Percentiles rank a stretch among this genome's conserved stretches.
phyloP scores from a whole-genome alignment of 2,329 filamentous ascomycete species.

The Exutisphaerella laricina region DNA sequence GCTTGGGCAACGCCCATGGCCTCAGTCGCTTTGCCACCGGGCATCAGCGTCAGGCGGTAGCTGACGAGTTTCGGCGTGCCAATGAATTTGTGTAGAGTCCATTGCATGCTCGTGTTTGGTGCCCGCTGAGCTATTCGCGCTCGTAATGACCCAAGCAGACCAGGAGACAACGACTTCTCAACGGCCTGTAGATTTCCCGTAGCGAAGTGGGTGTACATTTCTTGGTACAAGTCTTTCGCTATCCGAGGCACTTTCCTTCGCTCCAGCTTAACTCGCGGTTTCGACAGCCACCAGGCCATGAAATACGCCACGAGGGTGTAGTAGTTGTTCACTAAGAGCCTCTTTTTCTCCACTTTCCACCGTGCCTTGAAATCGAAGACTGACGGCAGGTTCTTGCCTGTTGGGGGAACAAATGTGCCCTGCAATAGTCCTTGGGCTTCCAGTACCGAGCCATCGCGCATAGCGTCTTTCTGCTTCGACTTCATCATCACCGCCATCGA shows the following conservation, averaged over 20 bases:
- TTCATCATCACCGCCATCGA: slow-evolving; percentile 36
- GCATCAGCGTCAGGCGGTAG: slow-evolving; percentile 18
- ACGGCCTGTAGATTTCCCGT: slow-evolving; percentile 32
- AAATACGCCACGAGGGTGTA: slow-evolving; percentile 1
- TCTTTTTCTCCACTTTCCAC: slow-evolving; percentile 6
- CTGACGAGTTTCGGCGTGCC: slow-evolving; percentile 24
- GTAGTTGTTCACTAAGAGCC: slow-evolving; percentile 4
- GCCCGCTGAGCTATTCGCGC: slow-evolving; percentile 33
- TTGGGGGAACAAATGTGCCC: slow-evolving; percentile 31
- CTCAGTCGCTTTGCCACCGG: slow-evolving; percentile 25
- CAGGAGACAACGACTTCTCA: slow-evolving; percentile 19
- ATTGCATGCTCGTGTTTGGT: slow-evolving; percentile 30
- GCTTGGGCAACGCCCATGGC: slow-evolving; percentile 27
- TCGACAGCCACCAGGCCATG: slow-evolving; percentile 14
- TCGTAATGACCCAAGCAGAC: slow-evolving; percentile 26
- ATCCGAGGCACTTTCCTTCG: slow-evolving; percentile 34
- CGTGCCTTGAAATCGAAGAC: slow-evolving; percentile 11
- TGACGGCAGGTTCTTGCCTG: slow-evolving; percentile 22
- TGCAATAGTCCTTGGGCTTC: slow-evolving; percentile 44
- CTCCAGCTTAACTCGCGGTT: slow-evolving; percentile 21
- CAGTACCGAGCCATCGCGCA: slow-evolving; percentile 30
- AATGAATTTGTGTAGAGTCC: slow-evolving; percentile 29
- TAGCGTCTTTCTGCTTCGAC: slow-evolving; percentile 29
- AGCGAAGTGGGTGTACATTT: slow-evolving; percentile 46
- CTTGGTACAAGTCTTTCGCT: slow-evolving; percentile 39